A percentile compares a stretch with the other conserved stretches of the same genome.
phyloP scores from a whole-genome alignment of 148 eudicot genomes.

The Bassia scoparia region DNA sequence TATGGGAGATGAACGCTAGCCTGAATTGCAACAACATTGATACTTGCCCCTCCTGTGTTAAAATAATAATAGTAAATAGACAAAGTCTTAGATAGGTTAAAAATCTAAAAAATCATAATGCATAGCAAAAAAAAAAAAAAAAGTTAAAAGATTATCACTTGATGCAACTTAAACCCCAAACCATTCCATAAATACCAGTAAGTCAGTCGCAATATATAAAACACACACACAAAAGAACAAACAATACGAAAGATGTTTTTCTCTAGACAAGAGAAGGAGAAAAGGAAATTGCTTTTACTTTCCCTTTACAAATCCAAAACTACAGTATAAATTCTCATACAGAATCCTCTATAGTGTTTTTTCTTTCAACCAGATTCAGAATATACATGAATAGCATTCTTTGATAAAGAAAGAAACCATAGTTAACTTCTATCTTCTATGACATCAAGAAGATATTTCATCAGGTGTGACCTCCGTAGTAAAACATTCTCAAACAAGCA shows the following conservation, averaged over 20 bases:
- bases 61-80: constrained; percentile 3
- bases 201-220: neutral
- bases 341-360: neutral
- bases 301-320: neutral
- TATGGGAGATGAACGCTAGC: constrained; percentile 78
- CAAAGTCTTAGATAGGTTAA: neutral
- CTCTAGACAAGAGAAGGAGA: neutral
- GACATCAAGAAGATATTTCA: neutral
- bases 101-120: neutral
- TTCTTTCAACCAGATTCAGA: neutral
- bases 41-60: constrained; percentile 61
- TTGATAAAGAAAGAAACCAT: neutral
- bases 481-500: neutral
- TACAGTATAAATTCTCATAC: neutral
- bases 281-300: neutral
- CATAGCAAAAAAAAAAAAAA: neutral
- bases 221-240: too few relatives aligned
- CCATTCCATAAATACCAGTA: neutral
- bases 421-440: neutral
- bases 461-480: too few relatives aligned
- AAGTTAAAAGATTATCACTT: neutral
- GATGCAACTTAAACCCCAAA: neutral
- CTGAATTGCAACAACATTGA: constrained; percentile 71
- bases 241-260: too few relatives aligned
- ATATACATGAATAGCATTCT: neutral